Evolutionary conservation across 805 yeast species (phyloP), one percentile per base, ranked within the genome.

Genomic region (Candida gorgasii): DNA sequence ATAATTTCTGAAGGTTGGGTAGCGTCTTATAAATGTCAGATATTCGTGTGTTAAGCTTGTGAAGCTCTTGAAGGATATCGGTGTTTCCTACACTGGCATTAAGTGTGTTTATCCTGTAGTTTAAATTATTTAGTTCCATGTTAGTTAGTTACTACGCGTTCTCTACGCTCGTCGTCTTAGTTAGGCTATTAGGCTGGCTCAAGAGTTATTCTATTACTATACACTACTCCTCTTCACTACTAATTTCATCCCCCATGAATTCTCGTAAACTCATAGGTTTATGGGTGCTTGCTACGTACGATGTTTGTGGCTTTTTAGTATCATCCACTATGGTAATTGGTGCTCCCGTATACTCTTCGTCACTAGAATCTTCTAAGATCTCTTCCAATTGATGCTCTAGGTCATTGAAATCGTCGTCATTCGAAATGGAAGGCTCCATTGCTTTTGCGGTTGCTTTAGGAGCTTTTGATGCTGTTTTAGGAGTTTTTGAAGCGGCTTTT

Each of bases 301-400:
- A 38, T 16, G 44, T 18, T n/a, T 23, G 19, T 4, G 37, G 28
- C 20, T 29, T 24, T 4, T 18, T 43, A 8, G 26, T 16, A 8
- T 30, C 19, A 11, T 42, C 42, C 16, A 41, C 22, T 17, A 41
- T 36, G 4, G 39, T 39, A n/a, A 42, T 37, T 8, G 52, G 52
- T n/a, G 33, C 47, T 4, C 43, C 45, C 18, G 28, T 27, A 16
- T 36, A 37, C 9, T 56, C 53, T 15, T 29, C 36, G 13, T 42
- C 46, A 28, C 48, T 44, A 12, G 44, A 42, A 38, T 59, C 62
- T 24, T 59, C 73, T 29, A 70, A 51, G 5, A 68, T 74, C 47
- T 70, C 73, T 41, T 68, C 62, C 27, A 70, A 51, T 44, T 70
- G 71, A 43, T 67, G 68, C 39, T 70, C 76, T 33, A 70, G 58